Base-by-base conservation (phyloP, 495 filamentous ascomycete genomes). In the Massariosphaeria phaeospora region DNA sequence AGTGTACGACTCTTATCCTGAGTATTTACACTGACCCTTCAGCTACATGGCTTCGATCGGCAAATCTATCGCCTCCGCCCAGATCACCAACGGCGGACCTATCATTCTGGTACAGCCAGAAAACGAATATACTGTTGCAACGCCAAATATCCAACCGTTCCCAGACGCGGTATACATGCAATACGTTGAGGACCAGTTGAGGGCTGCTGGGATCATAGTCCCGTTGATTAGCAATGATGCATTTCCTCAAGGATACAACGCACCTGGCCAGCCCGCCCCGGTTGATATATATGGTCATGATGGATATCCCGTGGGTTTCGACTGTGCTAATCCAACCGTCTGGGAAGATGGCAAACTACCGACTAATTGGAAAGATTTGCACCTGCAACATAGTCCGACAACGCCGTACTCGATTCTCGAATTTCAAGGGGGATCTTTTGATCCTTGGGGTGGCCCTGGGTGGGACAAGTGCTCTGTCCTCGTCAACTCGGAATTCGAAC, bases 231-330 rank as follows among this genome's bases (percentile, higher is more conserved):
- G 69, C 67, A 93, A 93, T 53, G 88, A 93, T 69, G 84, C 80
- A 3, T 68, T 52, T 39, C 59, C 75, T 8, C 53, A 64, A 5
- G 86, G 84, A 2, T 71, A 82, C 58, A 81, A 85, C 59, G 79
- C 76, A n/a, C 84, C 86, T 12, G 84, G 81, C 1, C 80, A 76
- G 3, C 80, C 80, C 1, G 84, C 83, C 0, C 76, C 77, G 35
- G 82, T 85, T 12, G 84, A 91, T 66, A 88, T 91, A 31, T 91
- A 91, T 58, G 85, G 86, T 1, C 80, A 86, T 63, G 85, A 90
- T 62, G 71, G 69, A 10, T 90, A 90, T 65, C 87, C 86, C 17
- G 50, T 70, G 48, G 74, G 63, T 69, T 88, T 57, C 75, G 52
- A 70, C 46, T 68, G 69, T 42, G 72, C 70, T 11, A 71, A 75